Evolutionary conservation across 2,329 filamentous ascomycete species (phyloP).

Genomic region (Sporothrix mexicana): DNA sequence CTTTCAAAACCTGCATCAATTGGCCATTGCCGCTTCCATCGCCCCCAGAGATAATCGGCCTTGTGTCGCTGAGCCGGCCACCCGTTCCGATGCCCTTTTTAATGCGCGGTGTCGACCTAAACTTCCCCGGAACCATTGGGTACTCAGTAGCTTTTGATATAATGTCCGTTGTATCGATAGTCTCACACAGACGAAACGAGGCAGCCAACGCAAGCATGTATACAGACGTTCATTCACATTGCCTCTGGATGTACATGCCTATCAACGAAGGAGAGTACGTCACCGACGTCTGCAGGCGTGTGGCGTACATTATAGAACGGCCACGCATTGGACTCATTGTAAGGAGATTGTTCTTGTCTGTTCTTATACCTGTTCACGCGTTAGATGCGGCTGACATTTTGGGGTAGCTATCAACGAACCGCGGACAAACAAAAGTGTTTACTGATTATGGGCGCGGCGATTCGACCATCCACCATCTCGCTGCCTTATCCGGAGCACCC

Average conservation of each 20-base stretch:
- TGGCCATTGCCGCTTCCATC: slow-evolving; percentile 16
- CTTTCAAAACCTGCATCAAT: neutral
- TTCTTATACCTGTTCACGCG: neutral
- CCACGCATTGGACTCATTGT: neutral
- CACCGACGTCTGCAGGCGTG: slow-evolving; percentile 3
- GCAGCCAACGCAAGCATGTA: neutral
- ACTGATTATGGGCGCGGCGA: neutral
- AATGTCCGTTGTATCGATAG: neutral
- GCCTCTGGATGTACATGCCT: slow-evolving; percentile 4
- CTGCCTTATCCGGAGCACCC: slow-evolving; percentile 1
- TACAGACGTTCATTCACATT: neutral
- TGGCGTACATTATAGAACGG: neutral
- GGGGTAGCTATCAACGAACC: slow-evolving; percentile 10
- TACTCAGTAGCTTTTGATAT: slow-evolving; percentile 4
- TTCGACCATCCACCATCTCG: neutral
- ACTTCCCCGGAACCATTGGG: neutral
- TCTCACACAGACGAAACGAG: slow-evolving; percentile 15
- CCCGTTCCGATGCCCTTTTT: slow-evolving; percentile 1
- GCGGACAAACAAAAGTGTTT: slow-evolving; percentile 15
- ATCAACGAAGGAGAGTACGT: slow-evolving; percentile 16
- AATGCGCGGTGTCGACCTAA: slow-evolving; percentile 13
- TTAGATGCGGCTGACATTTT: slow-evolving; percentile 9
- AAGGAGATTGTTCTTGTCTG: neutral
- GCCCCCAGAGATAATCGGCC: neutral
- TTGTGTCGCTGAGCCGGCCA: neutral